Conservation (phyloP, 129 eudicot genomes). For the Erigeron canadensis region DNA sequence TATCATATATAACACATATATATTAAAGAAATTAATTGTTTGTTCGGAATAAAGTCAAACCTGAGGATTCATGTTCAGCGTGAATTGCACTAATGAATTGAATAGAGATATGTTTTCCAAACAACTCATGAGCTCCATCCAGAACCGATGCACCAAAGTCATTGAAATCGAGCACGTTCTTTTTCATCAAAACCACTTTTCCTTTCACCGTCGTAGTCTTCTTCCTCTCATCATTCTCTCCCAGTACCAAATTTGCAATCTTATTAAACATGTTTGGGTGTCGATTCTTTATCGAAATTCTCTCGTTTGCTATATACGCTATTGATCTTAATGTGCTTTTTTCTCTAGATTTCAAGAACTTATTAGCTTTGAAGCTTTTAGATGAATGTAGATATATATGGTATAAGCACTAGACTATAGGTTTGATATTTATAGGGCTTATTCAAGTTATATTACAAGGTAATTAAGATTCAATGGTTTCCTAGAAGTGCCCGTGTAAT, state of each 20-base stretch:
- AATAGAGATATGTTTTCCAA: constrained; percentile 37
- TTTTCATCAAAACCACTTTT: constrained; percentile 41
- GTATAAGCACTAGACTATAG: not conserved
- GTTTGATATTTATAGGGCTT: constrained; percentile 20
- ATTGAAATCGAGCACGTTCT: constrained; percentile 33
- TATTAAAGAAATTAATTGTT: not conserved
- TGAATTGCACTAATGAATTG: constrained; percentile 41
- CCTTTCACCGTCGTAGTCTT: constrained; percentile 34
- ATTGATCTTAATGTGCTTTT: too few relatives aligned
- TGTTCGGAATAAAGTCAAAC: not conserved
- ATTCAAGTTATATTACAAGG: too few relatives aligned
- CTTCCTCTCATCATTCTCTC: constrained; percentile 13
- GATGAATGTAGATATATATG: constrained; percentile 7
- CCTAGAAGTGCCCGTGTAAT: too few relatives aligned
- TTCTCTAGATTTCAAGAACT: too few relatives aligned
- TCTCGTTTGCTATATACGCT: too few relatives aligned
- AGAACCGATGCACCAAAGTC: constrained; percentile 29
- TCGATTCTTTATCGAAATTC: too few relatives aligned
- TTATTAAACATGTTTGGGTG: too few relatives aligned
- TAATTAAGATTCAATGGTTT: too few relatives aligned
- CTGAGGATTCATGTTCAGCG: constrained; percentile 16
- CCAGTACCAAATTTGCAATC: constrained; percentile 12
- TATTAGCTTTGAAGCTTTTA: not conserved
- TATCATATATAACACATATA: not conserved
- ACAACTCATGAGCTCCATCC: constrained; percentile 40